Conservation (phyloP, 1,284 basidiomycete genomes). For the Cutaneotrichosporon sp. region DNA sequence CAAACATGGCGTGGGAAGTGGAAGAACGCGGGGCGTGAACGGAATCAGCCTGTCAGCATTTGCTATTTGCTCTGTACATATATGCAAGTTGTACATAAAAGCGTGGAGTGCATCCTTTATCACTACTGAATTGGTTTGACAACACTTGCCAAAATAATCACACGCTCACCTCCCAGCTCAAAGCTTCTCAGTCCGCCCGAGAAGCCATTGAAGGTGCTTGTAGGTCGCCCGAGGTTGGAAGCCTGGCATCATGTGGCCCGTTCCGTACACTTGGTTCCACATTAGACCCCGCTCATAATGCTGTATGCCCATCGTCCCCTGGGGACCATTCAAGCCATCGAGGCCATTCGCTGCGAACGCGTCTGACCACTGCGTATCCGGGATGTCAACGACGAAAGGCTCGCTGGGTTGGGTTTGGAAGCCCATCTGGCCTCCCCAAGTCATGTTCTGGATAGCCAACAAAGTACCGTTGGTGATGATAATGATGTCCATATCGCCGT, state of each 20-base stretch:
- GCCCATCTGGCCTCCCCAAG: conserved; percentile 31
- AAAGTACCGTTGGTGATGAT: conserved; percentile 20
- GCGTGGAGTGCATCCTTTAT: too few species aligned
- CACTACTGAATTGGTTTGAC: too few species aligned
- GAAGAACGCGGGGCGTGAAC: too few species aligned
- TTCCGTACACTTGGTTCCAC: conserved; percentile 20
- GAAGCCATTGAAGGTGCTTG: conserved; percentile 22
- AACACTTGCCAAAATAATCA: too few species aligned
- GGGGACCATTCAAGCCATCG: conserved; percentile 4
- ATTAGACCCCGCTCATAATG: conserved; percentile 26
- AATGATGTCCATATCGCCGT: conserved; percentile 51
- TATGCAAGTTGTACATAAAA: too few species aligned
- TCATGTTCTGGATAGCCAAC: conserved; percentile 39
- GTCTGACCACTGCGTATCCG: background rate
- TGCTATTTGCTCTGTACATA: too few species aligned
- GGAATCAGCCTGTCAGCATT: too few species aligned
- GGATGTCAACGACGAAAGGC: conserved; percentile 8
- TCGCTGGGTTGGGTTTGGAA: conserved; percentile 20
- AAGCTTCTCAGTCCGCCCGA: conserved; percentile 19
- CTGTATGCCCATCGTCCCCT: conserved; percentile 23
- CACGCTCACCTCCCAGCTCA: too few species aligned
- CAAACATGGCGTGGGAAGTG: too few species aligned
- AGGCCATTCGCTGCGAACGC: background rate
- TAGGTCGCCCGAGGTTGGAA: conserved; percentile 18
- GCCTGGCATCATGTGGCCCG: conserved; percentile 24